Percentiles rank a stretch among this genome's conserved stretches.
Conservation (phyloP, 2,329 filamentous ascomycete species). For the Aspergillus uvarum region DNA sequence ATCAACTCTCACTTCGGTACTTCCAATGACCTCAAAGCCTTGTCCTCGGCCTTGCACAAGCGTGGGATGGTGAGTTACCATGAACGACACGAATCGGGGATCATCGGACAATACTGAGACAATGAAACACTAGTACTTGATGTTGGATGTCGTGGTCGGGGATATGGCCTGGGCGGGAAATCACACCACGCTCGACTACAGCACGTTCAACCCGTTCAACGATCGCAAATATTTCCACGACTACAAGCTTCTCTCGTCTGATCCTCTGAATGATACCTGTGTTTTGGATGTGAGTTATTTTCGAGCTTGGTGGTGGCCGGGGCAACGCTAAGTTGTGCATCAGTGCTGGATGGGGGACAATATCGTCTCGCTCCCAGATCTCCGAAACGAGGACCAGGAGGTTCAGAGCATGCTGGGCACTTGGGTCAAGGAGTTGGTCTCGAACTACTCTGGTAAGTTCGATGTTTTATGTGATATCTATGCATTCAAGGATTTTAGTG, state of each 20-base stretch:
- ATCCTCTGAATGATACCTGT: conserved; percentile 53
- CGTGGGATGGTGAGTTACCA: conserved; percentile 47
- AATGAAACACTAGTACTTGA: conserved; percentile 44
- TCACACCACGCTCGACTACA: conserved; percentile 51
- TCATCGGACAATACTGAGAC: not conserved
- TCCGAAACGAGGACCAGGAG: conserved; percentile 53
- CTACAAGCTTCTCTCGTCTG: conserved; percentile 49
- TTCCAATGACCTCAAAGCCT: conserved; percentile 56
- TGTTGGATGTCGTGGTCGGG: conserved; percentile 61
- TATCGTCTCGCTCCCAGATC: conserved; percentile 58
- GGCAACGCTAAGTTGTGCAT: not conserved
- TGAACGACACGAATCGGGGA: not conserved
- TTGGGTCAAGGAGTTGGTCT: conserved; percentile 60
- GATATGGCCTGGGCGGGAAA: conserved; percentile 51
- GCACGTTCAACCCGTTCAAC: conserved; percentile 54
- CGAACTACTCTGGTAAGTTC: conserved; percentile 59
- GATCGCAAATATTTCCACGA: conserved; percentile 58
- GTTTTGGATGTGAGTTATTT: conserved; percentile 22
- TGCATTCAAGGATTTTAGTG: not conserved
- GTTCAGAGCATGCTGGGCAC: conserved; percentile 53
- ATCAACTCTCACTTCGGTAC: conserved; percentile 61
- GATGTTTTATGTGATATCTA: too few relatives aligned
- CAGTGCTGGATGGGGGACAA: conserved; percentile 55
- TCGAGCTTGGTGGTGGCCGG: too few relatives aligned
- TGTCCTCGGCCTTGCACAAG: conserved; percentile 56